These are phyloP conservation scores for Colletotrichum euphorbiae DNA, from an alignment of 2,329 filamentous ascomycete species.

Conservation along the genomic window DNA sequence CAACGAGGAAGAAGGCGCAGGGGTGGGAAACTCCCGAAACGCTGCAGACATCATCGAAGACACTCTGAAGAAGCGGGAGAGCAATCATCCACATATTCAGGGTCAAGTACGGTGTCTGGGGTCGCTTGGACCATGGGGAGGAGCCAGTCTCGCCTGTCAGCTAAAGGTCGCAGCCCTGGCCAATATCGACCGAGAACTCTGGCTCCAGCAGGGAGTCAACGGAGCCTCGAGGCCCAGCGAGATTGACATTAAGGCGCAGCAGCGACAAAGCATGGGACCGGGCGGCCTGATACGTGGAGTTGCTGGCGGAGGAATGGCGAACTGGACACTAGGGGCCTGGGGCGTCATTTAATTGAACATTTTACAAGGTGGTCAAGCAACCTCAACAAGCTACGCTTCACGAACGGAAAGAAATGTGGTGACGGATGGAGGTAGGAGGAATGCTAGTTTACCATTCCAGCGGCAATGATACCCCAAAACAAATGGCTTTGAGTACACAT, in stretches of 20 bases:
- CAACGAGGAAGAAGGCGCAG: slow-evolving; percentile 46
- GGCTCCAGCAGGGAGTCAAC: slow-evolving; percentile 73
- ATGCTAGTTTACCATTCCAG: neutral
- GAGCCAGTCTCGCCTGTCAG: slow-evolving; percentile 76
- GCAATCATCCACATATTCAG: slow-evolving; percentile 52
- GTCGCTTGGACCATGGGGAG: slow-evolving; percentile 79
- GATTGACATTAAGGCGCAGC: slow-evolving; percentile 67
- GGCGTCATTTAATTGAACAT: slow-evolving; percentile 56
- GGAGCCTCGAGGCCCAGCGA: slow-evolving; percentile 72
- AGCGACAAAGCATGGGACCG: slow-evolving; percentile 74
- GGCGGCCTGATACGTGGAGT: slow-evolving; percentile 59
- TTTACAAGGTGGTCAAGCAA: neutral
- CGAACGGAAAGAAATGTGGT: neutral
- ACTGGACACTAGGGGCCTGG: slow-evolving; percentile 74
- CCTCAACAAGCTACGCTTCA: too few relatives aligned
- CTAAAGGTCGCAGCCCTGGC: slow-evolving; percentile 77
- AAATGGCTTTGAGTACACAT: neutral
- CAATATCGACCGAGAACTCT: slow-evolving; percentile 77
- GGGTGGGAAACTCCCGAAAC: slow-evolving; percentile 48
- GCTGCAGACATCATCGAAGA: slow-evolving; percentile 70
- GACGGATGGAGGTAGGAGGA: neutral
- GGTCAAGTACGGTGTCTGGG: slow-evolving; percentile 75
- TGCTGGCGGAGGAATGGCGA: slow-evolving; percentile 53
- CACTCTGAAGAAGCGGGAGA: slow-evolving; percentile 55
- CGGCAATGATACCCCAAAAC: slow-evolving; percentile 29